Base-by-base conservation (phyloP, 306 rosid species). In the Malus orientalis region DNA sequence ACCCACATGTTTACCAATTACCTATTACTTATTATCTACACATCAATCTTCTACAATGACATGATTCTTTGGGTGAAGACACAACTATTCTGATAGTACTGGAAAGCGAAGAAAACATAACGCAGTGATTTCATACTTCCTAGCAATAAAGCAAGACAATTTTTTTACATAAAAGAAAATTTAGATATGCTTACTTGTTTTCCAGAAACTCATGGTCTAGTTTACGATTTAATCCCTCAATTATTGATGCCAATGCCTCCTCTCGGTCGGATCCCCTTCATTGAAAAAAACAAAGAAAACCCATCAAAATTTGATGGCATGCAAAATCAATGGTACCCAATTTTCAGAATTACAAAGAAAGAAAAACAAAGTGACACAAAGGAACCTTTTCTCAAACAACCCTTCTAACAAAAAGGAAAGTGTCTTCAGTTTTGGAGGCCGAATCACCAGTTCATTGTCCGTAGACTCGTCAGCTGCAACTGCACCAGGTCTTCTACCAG, bases 211-310 rank as follows among this genome's bases (percentile, higher is more conserved):
- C 55, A 58, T 67, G 40, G 40, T 58, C 76, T 47, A 44, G 33
- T 10, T 30, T 42, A 11, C n/a, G 27, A 54, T 45, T 71, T 29
- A 84, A 64, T 9, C 47, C 27, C 12, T 76, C 61, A 53, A 73
- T 70, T 3, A 80, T 79, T 6, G 57, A 36, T 4, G 25, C 49
- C 19, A 84, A 44, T 65, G 84, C 76, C 25, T 76, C 65, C 71
- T 84, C 87, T 68, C 84, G 71, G 18, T 61, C 47, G 36, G 76
- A 36, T 13, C 59, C 76, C 73, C 87, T 84, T 57, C 73, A 79
- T 70, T 30, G 69, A 42, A 13, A 76, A 70, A 58, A 38, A 30
- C 7, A 60, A 69, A 59, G 38, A 74, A 55, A 55, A 47, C 42
- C 66, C 62, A 53, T 73, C 75, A 73, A 61, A 32, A 18, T 36